Evolutionary conservation across 331 rosid species (phyloP).

Genomic region (Acacia pycnantha): DNA sequence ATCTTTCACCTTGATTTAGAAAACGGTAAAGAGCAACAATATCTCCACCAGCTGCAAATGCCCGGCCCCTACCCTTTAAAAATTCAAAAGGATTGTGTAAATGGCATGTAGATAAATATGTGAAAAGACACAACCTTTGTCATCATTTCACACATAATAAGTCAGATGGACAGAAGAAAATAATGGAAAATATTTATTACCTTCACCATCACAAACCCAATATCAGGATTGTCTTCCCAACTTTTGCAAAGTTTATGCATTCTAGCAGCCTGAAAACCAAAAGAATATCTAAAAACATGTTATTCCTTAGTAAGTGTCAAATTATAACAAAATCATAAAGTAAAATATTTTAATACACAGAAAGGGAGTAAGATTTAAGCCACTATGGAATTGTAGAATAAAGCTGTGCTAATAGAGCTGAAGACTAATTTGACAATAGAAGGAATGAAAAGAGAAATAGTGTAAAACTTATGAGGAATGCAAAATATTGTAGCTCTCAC

Average conservation of each 20-base stretch:
- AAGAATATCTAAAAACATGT: neutral
- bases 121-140: neutral
- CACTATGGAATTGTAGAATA: neutral
- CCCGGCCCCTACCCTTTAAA: constrained; percentile 84
- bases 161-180: neutral
- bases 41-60: constrained; percentile 95
- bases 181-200: constrained; percentile 26
- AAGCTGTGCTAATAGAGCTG: neutral
- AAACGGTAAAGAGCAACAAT: constrained; percentile 60
- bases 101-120: neutral
- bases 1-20: constrained; percentile 50
- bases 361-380: neutral
- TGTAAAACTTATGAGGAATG: neutral
- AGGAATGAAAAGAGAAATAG: neutral
- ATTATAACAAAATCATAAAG: neutral
- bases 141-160: neutral
- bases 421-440: neutral
- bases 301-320: neutral
- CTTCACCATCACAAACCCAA: constrained; percentile 79
- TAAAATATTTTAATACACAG: neutral
- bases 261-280: constrained; percentile 52
- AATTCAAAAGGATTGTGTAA: constrained; percentile 26
- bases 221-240: constrained; percentile 82
- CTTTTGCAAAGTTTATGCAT: constrained; percentile 56
- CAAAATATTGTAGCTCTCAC: neutral